Conservation (phyloP, 2,329 filamentous ascomycete species). For the Fusarium hostae region DNA sequence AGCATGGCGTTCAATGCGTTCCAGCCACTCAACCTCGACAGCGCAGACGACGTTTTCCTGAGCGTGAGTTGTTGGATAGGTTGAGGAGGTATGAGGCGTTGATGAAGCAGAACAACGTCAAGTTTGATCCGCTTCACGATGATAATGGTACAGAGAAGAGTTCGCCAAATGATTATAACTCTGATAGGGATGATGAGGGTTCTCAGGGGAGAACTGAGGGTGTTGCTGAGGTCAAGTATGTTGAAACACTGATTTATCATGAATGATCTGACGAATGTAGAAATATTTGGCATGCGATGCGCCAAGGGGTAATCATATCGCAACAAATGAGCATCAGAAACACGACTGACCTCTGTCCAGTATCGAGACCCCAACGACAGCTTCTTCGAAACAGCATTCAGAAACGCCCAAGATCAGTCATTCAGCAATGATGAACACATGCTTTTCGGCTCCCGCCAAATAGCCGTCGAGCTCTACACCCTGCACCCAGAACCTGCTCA, state of each 20-base stretch:
- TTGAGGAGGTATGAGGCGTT: constrained; percentile 67
- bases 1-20: constrained; percentile 56
- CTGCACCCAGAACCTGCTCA: constrained; percentile 61
- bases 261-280: background rate
- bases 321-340: fast-evolving
- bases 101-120: constrained; percentile 64
- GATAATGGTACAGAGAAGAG: background rate
- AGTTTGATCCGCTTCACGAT: constrained; percentile 60
- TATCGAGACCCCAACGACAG: constrained; percentile 1
- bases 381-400: constrained; percentile 48
- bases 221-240: constrained; percentile 29
- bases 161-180: background rate
- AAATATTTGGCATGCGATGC: constrained; percentile 25
- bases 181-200: constrained; percentile 9
- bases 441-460: constrained; percentile 60
- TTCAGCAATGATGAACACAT: constrained; percentile 58
- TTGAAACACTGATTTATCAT: background rate
- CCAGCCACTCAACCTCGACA: constrained; percentile 51
- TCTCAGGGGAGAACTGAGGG: background rate
- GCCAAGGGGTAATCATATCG: background rate
- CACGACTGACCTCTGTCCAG: fast-evolving
- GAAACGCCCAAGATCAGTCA: constrained; percentile 58
- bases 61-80: constrained; percentile 67
- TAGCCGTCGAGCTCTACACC: constrained; percentile 56
- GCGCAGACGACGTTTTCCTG: constrained; percentile 59